phyloP scores from a whole-genome alignment of 169 alveolate genomes.

The Plasmodium gonderi region DNA sequence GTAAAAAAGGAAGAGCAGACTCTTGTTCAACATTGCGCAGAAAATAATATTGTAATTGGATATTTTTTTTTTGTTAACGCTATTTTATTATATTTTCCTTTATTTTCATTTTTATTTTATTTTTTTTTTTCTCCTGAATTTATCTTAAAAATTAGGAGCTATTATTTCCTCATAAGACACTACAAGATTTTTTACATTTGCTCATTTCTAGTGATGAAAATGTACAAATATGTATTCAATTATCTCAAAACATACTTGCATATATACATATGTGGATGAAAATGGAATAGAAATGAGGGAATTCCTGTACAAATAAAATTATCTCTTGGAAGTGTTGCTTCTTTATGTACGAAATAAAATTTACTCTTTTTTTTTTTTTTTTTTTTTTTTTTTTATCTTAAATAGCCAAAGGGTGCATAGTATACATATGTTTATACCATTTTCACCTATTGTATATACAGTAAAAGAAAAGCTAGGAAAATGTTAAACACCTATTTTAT shows the following conservation, averaged over 20 bases:
- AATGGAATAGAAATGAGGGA: no score
- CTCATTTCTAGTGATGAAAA: neutral
- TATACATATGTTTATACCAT: neutral
- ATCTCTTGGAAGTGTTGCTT: no score
- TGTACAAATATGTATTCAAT: neutral
- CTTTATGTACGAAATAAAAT: no score
- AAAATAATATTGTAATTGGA: neutral
- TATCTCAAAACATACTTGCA: neutral
- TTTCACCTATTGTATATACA: conserved; percentile 12
- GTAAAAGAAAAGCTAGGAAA: neutral
- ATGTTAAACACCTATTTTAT: neutral
- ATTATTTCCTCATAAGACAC: neutral
- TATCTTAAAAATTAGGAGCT: neutral
- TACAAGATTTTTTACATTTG: neutral
- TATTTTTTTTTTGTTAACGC: no score
- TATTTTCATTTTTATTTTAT: neutral
- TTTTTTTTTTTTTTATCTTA: neutral
- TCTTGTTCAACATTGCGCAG: neutral
- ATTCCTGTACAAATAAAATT: no score
- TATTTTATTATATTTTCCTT: neutral
- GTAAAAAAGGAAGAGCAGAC: neutral
- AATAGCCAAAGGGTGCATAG: neutral
- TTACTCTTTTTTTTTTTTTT: no score
- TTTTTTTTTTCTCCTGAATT: neutral
- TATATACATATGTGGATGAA: no score